Percentiles rank a stretch among this genome's conserved stretches.
Conservation (phyloP, 1,284 basidiomycete genomes). For the Malassezia yamatoensis region DNA sequence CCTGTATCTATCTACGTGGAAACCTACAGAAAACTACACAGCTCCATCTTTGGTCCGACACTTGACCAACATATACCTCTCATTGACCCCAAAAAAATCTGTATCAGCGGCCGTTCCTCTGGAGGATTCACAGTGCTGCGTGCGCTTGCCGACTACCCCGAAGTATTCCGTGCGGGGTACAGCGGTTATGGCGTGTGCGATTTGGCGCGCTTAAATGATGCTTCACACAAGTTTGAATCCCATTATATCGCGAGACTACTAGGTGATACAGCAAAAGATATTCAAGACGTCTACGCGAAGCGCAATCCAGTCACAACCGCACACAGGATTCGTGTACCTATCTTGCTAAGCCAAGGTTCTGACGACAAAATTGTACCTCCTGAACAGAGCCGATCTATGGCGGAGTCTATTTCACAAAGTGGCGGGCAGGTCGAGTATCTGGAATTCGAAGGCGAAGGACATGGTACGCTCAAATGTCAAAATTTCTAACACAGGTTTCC, state of each 20-base stretch:
- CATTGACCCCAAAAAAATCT: constrained; percentile 19
- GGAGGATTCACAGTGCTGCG: constrained; percentile 59
- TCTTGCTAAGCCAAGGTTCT: constrained; percentile 56
- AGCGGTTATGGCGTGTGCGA: constrained; percentile 23
- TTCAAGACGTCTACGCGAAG: constrained; percentile 53
- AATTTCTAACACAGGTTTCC: constrained; percentile 5
- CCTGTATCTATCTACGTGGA: constrained; percentile 16
- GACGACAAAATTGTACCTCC: constrained; percentile 57
- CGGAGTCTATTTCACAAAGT: constrained; percentile 16
- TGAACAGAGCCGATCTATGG: constrained; percentile 52
- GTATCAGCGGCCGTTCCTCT: constrained; percentile 47
- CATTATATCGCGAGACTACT: constrained; percentile 55
- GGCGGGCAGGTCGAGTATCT: constrained; percentile 23
- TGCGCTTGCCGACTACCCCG: constrained; percentile 47
- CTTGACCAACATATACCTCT: constrained; percentile 13
- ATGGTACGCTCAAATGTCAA: constrained; percentile 8
- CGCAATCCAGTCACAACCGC: constrained; percentile 55
- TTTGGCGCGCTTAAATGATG: constrained; percentile 23
- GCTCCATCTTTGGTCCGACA: neutral
- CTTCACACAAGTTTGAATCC: constrained; percentile 62
- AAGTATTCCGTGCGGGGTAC: constrained; percentile 20
- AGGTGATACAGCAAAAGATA: constrained; percentile 53
- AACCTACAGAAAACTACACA: constrained; percentile 19
- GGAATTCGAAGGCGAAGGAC: constrained; percentile 31
- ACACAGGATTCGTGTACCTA: constrained; percentile 53